Percentiles rank a stretch among this genome's conserved stretches.
These are phyloP conservation scores for Isabelozyma gotoi DNA, from an alignment of 805 yeast species.

Conservation along the genomic window DNA sequence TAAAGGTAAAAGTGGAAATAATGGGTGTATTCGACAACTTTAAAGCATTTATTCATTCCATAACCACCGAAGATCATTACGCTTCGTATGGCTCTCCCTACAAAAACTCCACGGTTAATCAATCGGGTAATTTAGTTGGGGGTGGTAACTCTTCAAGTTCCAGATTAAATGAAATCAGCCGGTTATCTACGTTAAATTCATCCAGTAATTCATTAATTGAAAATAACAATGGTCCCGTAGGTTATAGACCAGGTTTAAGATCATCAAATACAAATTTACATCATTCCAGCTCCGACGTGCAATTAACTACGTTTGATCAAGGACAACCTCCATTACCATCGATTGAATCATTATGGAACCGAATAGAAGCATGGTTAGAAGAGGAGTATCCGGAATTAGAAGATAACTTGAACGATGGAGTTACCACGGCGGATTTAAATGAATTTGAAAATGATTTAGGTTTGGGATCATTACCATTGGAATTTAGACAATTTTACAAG, in stretches of 20 bases:
- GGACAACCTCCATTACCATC: slow-evolving; percentile 53
- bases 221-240: slow-evolving; percentile 17
- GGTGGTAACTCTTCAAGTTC: slow-evolving; percentile 25
- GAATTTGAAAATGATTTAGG: slow-evolving; percentile 47
- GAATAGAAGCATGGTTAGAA: slow-evolving; percentile 43
- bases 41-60: slow-evolving; percentile 45
- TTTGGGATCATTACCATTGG: slow-evolving; percentile 41
- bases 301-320: slow-evolving; percentile 44
- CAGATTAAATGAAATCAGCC: slow-evolving; percentile 37
- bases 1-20: neutral
- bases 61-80: slow-evolving; percentile 60
- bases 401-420: slow-evolving; percentile 43
- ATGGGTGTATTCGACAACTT: slow-evolving; percentile 41
- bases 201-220: slow-evolving; percentile 29
- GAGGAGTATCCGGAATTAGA: slow-evolving; percentile 47
- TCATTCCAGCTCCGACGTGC: slow-evolving; percentile 37
- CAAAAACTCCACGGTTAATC: slow-evolving; percentile 18
- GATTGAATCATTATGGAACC: slow-evolving; percentile 43
- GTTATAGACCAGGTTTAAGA: slow-evolving; percentile 43
- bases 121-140: slow-evolving; percentile 9
- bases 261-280: slow-evolving; percentile 37
- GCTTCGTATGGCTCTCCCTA: slow-evolving; percentile 50
- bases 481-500: slow-evolving; percentile 45
- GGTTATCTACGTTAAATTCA: slow-evolving; percentile 20
- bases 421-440: slow-evolving; percentile 45